Percentiles rank a stretch among this genome's conserved stretches.
phyloP scores from a whole-genome alignment of 495 filamentous ascomycete genomes.

The Podospora pseudocomata region DNA sequence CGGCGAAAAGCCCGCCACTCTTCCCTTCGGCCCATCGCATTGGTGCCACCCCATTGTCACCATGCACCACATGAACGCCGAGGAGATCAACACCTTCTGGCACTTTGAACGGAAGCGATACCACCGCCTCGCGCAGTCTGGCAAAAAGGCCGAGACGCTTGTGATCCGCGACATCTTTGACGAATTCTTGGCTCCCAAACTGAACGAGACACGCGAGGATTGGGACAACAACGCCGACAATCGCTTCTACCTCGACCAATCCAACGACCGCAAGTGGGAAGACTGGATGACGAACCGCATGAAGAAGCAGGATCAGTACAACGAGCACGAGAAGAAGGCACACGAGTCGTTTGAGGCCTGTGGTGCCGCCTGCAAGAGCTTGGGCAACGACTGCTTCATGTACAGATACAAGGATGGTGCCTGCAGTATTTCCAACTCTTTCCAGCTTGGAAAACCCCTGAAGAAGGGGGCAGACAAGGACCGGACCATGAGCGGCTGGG shows the following conservation, averaged over 20 bases:
- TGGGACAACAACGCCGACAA: slow-evolving; percentile 51
- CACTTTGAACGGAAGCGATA: slow-evolving; percentile 47
- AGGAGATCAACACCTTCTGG: slow-evolving; percentile 53
- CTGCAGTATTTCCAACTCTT: slow-evolving; percentile 30
- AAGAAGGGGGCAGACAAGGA: slow-evolving; percentile 19
- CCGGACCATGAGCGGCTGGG: slow-evolving; percentile 36
- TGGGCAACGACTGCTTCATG: slow-evolving; percentile 37
- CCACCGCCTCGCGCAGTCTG: slow-evolving; percentile 9
- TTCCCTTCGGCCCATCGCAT: slow-evolving; percentile 49
- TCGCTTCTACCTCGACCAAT: slow-evolving; percentile 36
- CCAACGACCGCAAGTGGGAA: slow-evolving; percentile 18
- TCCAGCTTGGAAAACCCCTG: slow-evolving; percentile 35
- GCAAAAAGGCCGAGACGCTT: slow-evolving; percentile 15
- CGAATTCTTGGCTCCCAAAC: slow-evolving; percentile 38
- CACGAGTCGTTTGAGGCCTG: slow-evolving; percentile 43
- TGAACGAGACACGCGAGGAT: slow-evolving; percentile 36
- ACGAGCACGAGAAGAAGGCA: slow-evolving; percentile 36
- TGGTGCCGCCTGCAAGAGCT: slow-evolving; percentile 39
- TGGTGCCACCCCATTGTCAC: slow-evolving; percentile 61
- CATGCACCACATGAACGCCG: slow-evolving; percentile 57
- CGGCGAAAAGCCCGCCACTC: slow-evolving; percentile 49
- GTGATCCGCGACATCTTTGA: slow-evolving; percentile 47
- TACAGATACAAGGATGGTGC: slow-evolving; percentile 33
- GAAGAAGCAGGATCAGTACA: slow-evolving; percentile 31
- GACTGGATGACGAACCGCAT: slow-evolving; percentile 30